Evolutionary conservation across 2,329 filamentous ascomycete species (phyloP).

Genomic region (Aspergillus tanneri): DNA sequence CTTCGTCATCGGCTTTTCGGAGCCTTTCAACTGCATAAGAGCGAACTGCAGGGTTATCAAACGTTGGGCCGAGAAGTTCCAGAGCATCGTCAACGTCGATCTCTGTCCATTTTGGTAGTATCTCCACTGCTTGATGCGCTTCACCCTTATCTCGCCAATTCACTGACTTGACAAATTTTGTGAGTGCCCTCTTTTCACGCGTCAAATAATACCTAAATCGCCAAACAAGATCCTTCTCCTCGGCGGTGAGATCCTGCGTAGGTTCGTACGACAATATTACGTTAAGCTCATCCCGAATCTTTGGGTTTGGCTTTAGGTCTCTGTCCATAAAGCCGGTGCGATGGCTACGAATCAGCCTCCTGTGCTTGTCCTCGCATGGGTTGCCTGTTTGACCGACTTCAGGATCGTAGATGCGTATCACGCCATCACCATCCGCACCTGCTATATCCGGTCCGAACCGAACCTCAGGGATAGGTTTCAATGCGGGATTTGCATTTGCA

Average conservation of each 20-base stretch:
- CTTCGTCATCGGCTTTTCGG: constrained; percentile 87
- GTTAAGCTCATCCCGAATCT: constrained; percentile 91
- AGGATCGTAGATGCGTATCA: constrained; percentile 88
- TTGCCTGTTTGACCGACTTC: constrained; percentile 88
- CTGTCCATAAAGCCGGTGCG: constrained; percentile 92
- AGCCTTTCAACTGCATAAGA: constrained; percentile 91
- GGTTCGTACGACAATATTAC: constrained; percentile 88
- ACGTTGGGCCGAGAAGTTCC: constrained; percentile 87
- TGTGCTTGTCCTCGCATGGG: constrained; percentile 91
- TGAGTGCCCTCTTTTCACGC: constrained; percentile 85
- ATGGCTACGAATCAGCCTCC: constrained; percentile 84
- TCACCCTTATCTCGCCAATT: constrained; percentile 88
- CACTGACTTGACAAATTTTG: constrained; percentile 97
- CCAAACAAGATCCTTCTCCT: constrained; percentile 96
- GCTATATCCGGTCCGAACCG: constrained; percentile 89
- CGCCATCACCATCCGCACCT: constrained; percentile 54
- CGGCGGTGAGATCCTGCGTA: constrained; percentile 79
- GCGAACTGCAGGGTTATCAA: constrained; percentile 82
- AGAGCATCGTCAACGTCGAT: constrained; percentile 97
- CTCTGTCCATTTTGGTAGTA: constrained; percentile 90
- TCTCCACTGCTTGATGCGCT: constrained; percentile 81
- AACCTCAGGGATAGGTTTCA: constrained; percentile 82
- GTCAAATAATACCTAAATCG: constrained; percentile 95
- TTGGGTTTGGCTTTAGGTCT: constrained; percentile 92
- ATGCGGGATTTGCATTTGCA: constrained; percentile 66